These are phyloP conservation scores for Aspergillus sp. DNA, from an alignment of 2,329 filamentous ascomycete species.

Conservation along the genomic window DNA sequence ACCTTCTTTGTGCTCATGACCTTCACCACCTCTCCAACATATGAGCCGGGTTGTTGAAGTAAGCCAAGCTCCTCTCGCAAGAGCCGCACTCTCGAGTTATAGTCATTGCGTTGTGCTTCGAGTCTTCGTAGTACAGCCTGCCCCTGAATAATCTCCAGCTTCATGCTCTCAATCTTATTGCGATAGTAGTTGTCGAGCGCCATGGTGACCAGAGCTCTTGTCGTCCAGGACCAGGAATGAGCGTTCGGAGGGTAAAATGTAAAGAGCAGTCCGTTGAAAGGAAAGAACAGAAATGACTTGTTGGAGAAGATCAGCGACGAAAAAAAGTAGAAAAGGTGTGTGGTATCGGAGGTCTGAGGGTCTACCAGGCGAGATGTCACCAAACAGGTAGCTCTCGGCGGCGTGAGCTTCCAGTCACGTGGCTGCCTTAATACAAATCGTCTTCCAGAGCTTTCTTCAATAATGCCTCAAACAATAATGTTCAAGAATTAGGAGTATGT, in stretches of 20 bases:
- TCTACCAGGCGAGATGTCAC: background rate
- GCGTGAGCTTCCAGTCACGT: background rate
- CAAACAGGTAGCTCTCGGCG: background rate
- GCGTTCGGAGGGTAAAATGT: background rate
- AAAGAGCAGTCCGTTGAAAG: background rate
- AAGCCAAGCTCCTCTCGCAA: constrained; percentile 93
- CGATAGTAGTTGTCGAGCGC: constrained; percentile 99
- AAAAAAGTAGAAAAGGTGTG: background rate
- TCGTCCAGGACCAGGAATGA: constrained; percentile 15
- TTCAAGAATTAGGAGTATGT: background rate
- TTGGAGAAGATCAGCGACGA: background rate
- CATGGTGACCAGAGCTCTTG: constrained; percentile 63
- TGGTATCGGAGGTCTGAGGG: background rate
- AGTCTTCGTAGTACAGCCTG: constrained; percentile 92
- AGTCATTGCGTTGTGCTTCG: constrained; percentile 98
- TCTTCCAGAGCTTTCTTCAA: background rate
- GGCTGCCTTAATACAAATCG: background rate
- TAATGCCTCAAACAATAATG: background rate
- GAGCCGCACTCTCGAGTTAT: constrained; percentile 96
- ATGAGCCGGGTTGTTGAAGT: constrained; percentile 95
- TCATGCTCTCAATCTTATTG: constrained; percentile 99
- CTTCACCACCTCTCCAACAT: constrained; percentile 99
- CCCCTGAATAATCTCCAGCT: constrained; percentile 99
- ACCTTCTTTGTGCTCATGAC: constrained; percentile 99
- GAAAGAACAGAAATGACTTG: background rate